phyloP scores from a whole-genome alignment of 1,284 basidiomycete species.

The Apiotrichum siamense region DNA sequence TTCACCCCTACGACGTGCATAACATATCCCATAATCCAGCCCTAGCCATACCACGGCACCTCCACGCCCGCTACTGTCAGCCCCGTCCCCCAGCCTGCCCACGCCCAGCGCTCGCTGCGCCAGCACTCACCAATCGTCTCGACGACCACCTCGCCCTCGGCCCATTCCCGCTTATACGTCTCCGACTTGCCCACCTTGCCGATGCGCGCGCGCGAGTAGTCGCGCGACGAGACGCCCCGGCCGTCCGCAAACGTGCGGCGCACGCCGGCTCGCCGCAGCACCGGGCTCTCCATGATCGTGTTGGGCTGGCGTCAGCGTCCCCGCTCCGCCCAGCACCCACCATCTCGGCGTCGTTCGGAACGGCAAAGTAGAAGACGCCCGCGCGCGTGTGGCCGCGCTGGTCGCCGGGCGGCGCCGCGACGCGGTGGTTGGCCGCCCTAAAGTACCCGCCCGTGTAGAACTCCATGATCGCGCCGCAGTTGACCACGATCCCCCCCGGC shows the following conservation, averaged over 20 bases:
- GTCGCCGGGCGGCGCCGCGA: constrained; percentile 44
- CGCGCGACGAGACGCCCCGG: constrained; percentile 15
- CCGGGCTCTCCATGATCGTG: constrained; percentile 38
- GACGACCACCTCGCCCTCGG: constrained; percentile 18
- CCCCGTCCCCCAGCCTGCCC: neutral
- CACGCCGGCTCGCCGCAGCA: constrained; percentile 20
- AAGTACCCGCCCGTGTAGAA: constrained; percentile 31
- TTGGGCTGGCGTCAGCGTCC: constrained; percentile 11
- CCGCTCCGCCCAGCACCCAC: constrained; percentile 11
- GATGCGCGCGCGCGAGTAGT: constrained; percentile 22
- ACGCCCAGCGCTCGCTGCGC: neutral
- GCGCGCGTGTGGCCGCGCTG: constrained; percentile 43
- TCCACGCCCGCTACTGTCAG: constrained; percentile 13
- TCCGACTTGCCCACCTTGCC: constrained; percentile 25
- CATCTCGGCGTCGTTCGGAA: constrained; percentile 43
- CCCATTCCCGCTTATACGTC: constrained; percentile 22
- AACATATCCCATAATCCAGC: too few relatives aligned
- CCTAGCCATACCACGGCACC: constrained; percentile 18
- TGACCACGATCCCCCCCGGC: constrained; percentile 25
- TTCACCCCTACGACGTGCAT: neutral
- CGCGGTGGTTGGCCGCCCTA: constrained; percentile 46
- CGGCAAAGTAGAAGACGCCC: constrained; percentile 48
- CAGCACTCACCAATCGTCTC: constrained; percentile 19
- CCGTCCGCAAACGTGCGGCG: constrained; percentile 12
- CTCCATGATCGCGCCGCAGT: constrained; percentile 27